Evolutionary conservation across 2,329 filamentous ascomycete genomes (phyloP), one percentile per base, ranked within the genome.

Genomic region (Leptographium lundbergii): DNA sequence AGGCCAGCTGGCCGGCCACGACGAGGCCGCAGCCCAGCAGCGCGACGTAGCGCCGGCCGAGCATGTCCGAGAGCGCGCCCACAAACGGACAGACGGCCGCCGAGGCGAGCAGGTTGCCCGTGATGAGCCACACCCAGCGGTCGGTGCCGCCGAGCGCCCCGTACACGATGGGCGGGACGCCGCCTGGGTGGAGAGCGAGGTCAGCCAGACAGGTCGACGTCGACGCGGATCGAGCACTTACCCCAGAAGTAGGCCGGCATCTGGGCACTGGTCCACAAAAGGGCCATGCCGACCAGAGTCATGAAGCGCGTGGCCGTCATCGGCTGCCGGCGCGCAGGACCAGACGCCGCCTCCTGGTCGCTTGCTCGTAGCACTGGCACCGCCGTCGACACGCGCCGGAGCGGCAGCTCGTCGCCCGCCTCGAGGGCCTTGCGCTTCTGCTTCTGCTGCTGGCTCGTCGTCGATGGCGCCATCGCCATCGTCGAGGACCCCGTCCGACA

Each of bases 41-140:
- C 19, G 73, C 82, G 47, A 86, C 81, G 65, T 77, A 80, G 61
- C 81, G 76, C 60, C 84, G 79, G 57, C 84, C 83, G 55, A 86
- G 71, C 7, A 86, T 70, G 71, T 87, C 84, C 1, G 82, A 85
- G 0, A 87, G 69, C 1, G 81, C 79, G 13, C 86, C 86, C 1
- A 88, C 85, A 64, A 89, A 84, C 11, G 81, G 81, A 60, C 79
- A 82, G 2, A 84, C 70, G 3, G 77, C 78, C 3, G 80, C 80
- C 54, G 79, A 75, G 3, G 78, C 74, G n/a, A 84, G 75, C 7
- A 84, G 71, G 62, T 83, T 78, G 19, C 71, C 74, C 3, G 75
- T 70, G 14, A 75, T 74, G 70, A 84, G 78, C 84, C 82, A 85
- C n/a, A 81, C 73, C 77, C 79, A 85, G 62, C 77, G 72, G 65